Percentiles rank a stretch among this genome's conserved stretches.
phyloP scores from a whole-genome alignment of 2,329 filamentous ascomycete genomes.

The Ophiocordyceps unilateralis region DNA sequence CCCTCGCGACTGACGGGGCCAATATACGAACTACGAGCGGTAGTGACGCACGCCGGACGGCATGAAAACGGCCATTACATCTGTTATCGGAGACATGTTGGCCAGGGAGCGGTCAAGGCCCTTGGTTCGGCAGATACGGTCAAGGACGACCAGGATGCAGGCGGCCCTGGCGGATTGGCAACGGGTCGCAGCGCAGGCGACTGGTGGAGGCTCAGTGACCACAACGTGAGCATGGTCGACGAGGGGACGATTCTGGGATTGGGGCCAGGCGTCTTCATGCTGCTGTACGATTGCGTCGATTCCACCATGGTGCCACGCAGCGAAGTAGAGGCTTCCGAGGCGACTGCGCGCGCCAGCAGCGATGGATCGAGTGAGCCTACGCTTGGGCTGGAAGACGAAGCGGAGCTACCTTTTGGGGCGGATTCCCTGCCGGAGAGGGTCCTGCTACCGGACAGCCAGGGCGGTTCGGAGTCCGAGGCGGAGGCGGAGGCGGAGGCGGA shows the following conservation, averaged over 20 bases:
- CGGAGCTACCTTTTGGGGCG: constrained; percentile 2
- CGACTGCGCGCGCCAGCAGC: constrained; percentile 3
- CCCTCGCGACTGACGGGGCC: constrained; percentile 36
- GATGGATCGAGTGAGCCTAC: not conserved
- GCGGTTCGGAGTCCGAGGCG: not conserved
- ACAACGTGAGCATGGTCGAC: constrained; percentile 57
- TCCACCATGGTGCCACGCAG: constrained; percentile 25
- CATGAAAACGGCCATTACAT: constrained; percentile 96
- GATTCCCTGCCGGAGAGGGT: not conserved
- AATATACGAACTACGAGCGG: constrained; percentile 64
- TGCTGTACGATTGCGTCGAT: constrained; percentile 76
- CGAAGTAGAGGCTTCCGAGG: constrained; percentile 9
- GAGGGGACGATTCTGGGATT: constrained; percentile 60
- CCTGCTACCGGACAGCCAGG: not conserved
- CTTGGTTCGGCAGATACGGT: no score
- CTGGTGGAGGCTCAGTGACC: constrained; percentile 90
- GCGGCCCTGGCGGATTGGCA: no score
- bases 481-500: not conserved
- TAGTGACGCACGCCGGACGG: constrained; percentile 74
- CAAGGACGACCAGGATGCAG: constrained; percentile 1
- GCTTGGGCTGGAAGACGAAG: not conserved
- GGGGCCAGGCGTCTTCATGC: constrained; percentile 73
- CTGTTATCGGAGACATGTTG: constrained; percentile 58
- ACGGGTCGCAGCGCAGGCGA: constrained; percentile 3
- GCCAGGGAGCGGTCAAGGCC: not conserved